Evolutionary conservation across 371 early-diverging fungal genomes (phyloP).

Genomic region (Cokeromyces recurvatus): DNA sequence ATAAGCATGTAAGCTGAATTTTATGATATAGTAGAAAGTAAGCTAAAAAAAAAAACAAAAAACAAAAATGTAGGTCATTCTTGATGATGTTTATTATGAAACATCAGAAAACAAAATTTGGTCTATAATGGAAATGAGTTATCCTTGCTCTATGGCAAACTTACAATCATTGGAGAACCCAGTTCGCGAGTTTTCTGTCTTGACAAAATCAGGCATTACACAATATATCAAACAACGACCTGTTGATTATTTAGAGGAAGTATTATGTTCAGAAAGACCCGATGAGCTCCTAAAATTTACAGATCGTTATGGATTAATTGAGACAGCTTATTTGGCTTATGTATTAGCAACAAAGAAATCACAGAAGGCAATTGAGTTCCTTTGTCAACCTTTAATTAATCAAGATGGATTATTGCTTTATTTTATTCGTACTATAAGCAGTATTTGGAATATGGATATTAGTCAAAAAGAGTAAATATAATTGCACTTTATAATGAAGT

Average conservation of each 20-base stretch:
- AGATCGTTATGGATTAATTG: conserved; percentile 4
- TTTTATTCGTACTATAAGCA: neutral
- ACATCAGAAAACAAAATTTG: neutral
- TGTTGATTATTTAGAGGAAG: conserved; percentile 3
- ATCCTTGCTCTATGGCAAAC: neutral
- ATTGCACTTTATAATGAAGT: too few species aligned
- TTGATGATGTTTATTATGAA: conserved; percentile 11
- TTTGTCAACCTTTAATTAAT: neutral
- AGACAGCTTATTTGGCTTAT: conserved; percentile 1
- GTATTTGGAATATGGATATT: conserved; percentile 6
- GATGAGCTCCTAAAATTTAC: neutral
- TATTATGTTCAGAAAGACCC: neutral
- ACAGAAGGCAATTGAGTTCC: neutral
- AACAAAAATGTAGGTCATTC: neutral
- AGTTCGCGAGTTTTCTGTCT: neutral
- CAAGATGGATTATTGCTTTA: conserved; percentile 10
- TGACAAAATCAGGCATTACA: conserved; percentile 1
- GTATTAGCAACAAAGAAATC: too few species aligned
- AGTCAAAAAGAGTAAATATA: conserved; percentile 1
- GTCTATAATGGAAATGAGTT: conserved; percentile 3
- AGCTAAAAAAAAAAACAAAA: neutral
- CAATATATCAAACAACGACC: conserved; percentile 7
- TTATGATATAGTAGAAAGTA: neutral
- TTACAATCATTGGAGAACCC: neutral
- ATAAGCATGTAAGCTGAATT: conserved; percentile 1